Evolutionary conservation across 306 rosid species (phyloP), one percentile per base, ranked within the genome.

Genomic region (cucumber (Cucumis sativus)): DNA sequence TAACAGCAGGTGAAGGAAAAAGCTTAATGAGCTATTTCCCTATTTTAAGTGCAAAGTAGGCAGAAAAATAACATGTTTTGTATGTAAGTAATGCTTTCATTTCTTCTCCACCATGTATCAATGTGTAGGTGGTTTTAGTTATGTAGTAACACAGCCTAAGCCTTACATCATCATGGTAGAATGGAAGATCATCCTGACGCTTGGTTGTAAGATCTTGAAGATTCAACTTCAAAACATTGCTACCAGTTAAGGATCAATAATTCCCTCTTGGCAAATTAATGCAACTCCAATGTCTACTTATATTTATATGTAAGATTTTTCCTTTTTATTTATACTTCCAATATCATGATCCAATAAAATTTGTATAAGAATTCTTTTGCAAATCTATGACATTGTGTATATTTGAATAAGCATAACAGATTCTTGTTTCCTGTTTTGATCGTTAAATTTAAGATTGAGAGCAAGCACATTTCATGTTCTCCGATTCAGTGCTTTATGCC

Each of bases 11-110:
- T 75, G 6, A 33, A 33, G 78, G 49, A 35, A 74, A 51, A 79
- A 67, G 66, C 78, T 73, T 79, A 82, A 68, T 77, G 83, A 79
- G 82, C 83, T 49, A 30, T 68, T 69, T 41, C 39, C 55, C 57
- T 69, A 39, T 41, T 82, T 76, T 76, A 79, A 80, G 83, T 76
- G 72, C 82, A 78, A 68, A 68, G 54, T 63, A 80, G 63, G 79
- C 62, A 69, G 62, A 79, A 78, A 65, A 81, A 76, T 52, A 37
- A 63, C 66, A 66, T 20, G 68, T 25, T 76, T 40, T 82, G 68
- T 80, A 83, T 83, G 67, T 62, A 43, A 80, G 62, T 76, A 76
- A 76, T 40, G 71, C 68, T 80, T 45, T 8, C 75, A 39, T 45
- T 71, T 25, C 41, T 47, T 47, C 58, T 41, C 76, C 76, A 47